A percentile compares a stretch with the other conserved stretches of the same genome.
phyloP scores from a whole-genome alignment of 2,329 filamentous ascomycete species.

The Cadophora luteo-olivacea region DNA sequence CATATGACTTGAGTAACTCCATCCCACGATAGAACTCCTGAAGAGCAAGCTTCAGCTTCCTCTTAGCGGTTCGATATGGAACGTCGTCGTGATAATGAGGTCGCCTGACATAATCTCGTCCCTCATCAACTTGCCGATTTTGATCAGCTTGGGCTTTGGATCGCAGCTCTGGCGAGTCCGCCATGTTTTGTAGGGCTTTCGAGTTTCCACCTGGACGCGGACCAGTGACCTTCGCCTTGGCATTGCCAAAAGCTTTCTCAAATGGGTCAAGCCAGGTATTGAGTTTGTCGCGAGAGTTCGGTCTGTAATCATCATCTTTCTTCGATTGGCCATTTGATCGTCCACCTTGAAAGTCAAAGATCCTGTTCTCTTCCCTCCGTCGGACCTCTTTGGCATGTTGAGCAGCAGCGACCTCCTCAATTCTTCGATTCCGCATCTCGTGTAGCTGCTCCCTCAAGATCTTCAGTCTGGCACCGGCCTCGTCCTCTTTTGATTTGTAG shows the following conservation, averaged over 20 bases:
- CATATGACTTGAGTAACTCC: slow-evolving; percentile 91
- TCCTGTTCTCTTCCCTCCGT: slow-evolving; percentile 32
- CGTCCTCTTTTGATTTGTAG: slow-evolving; percentile 86
- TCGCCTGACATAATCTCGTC: slow-evolving; percentile 57
- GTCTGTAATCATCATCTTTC: slow-evolving; percentile 28
- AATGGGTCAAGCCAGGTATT: slow-evolving; percentile 59
- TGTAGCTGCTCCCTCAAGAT: slow-evolving; percentile 84
- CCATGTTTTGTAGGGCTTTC: slow-evolving; percentile 62
- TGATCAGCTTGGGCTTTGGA: slow-evolving; percentile 49
- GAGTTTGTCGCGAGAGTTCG: slow-evolving; percentile 37
- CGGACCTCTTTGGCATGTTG: slow-evolving; percentile 36
- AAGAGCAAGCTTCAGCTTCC: slow-evolving; percentile 87
- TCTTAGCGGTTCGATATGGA: slow-evolving; percentile 85
- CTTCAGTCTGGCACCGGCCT: slow-evolving; percentile 75
- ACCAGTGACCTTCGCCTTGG: slow-evolving; percentile 56
- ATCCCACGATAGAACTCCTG: slow-evolving; percentile 93
- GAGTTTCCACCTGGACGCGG: slow-evolving; percentile 64
- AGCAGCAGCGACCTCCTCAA: slow-evolving; percentile 65
- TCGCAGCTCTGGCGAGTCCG: slow-evolving; percentile 42
- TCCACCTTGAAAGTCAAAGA: slow-evolving; percentile 29
- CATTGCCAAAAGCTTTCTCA: slow-evolving; percentile 35
- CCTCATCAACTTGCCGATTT: slow-evolving; percentile 37
- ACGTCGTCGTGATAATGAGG: slow-evolving; percentile 64
- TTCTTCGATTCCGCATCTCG: slow-evolving; percentile 86
- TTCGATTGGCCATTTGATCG: slow-evolving; percentile 32